Conservation (phyloP, 306 rosid genomes). For the Medicago arabica region DNA sequence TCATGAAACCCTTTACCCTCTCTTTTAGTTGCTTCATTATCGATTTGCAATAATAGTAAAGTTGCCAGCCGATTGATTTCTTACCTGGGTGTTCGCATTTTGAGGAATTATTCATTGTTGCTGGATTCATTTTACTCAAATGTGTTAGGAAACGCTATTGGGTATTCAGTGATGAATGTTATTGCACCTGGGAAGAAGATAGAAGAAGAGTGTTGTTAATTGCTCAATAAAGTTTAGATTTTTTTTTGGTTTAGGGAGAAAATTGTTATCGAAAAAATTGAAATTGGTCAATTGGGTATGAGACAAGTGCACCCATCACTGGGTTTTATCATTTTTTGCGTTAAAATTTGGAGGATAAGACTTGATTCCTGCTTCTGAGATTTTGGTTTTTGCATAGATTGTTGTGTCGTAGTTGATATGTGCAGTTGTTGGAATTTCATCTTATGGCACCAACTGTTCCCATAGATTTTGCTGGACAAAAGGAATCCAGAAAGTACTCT, state of each 20-base stretch:
- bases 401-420: constrained; percentile 64
- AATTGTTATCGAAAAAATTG: not conserved
- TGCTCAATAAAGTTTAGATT: constrained; percentile 15
- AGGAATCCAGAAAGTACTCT: constrained; percentile 64
- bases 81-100: constrained; percentile 25
- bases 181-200: constrained; percentile 20
- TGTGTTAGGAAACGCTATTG: not conserved
- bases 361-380: constrained; percentile 40
- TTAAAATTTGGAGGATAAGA: constrained; percentile 48
- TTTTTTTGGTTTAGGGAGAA: constrained; percentile 31
- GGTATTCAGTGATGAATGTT: not conserved
- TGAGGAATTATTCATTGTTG: constrained; percentile 32
- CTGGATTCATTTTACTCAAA: constrained; percentile 34
- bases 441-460: constrained; percentile 98
- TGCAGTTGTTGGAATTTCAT: constrained; percentile 61
- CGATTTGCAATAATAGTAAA: constrained; percentile 9
- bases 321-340: constrained; percentile 44
- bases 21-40: constrained; percentile 21
- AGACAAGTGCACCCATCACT: constrained; percentile 41
- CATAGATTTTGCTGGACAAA: constrained; percentile 83
- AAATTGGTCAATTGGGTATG: constrained; percentile 43
- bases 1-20: constrained; percentile 20
- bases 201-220: not conserved
- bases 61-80: constrained; percentile 13
- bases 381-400: constrained; percentile 38